Percentiles rank a stretch among this genome's conserved stretches.
Conservation (phyloP, 768 basidiomycete species). For the Suillus cothurnatus region DNA sequence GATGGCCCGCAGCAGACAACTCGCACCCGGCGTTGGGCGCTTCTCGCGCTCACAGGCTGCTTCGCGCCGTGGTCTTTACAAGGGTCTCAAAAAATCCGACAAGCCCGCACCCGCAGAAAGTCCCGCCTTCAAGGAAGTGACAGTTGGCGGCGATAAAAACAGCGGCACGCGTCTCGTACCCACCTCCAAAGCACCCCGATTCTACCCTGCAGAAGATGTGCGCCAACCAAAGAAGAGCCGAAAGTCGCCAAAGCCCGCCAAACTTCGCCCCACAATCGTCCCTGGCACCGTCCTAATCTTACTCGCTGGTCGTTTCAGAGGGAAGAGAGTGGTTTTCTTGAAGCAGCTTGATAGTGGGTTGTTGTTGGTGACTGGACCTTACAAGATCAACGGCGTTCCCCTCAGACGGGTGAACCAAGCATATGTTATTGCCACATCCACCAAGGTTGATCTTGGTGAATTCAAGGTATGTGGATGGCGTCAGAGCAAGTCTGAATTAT, state of each 20-base stretch:
- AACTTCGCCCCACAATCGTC: conserved; percentile 84
- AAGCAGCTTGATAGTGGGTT: conserved; percentile 94
- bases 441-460: conserved; percentile 79
- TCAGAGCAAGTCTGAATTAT: neutral
- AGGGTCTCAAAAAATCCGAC: conserved; percentile 80
- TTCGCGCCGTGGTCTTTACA: conserved; percentile 81
- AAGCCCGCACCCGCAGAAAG: conserved; percentile 61
- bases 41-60: conserved; percentile 82
- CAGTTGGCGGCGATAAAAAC: conserved; percentile 89
- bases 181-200: conserved; percentile 81
- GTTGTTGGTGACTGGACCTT: conserved; percentile 95
- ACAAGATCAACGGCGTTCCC: conserved; percentile 98
- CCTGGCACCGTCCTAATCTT: conserved; percentile 95
- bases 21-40: conserved; percentile 80
- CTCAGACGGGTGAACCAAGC: conserved; percentile 98
- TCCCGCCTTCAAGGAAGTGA: conserved; percentile 72
- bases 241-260: conserved; percentile 78
- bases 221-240: conserved; percentile 89
- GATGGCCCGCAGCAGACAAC: conserved; percentile 89
- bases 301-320: conserved; percentile 96
- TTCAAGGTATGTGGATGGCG: conserved; percentile 59
- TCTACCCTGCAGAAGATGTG: conserved; percentile 96
- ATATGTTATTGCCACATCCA: conserved; percentile 98
- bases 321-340: conserved; percentile 97
- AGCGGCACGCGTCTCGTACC: conserved; percentile 87